Evolutionary conservation across 164 flowering plant species (phyloP), one percentile per base, ranked within the genome.

Genomic region (Paratinospora sagittata): DNA sequence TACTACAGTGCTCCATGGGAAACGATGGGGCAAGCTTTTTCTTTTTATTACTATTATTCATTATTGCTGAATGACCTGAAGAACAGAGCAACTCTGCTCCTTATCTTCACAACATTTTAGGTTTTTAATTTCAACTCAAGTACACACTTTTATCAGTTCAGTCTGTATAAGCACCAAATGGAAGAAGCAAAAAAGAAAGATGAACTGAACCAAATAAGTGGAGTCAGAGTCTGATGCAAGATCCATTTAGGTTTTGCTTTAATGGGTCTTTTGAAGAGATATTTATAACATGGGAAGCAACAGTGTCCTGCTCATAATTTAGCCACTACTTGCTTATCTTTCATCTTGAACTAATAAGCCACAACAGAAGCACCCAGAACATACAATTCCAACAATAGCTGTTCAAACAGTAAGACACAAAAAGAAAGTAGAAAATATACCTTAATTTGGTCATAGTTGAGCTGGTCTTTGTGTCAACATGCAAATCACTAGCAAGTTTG

Each of bases 161-260:
- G 61, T 30, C 34, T 55, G 61, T 55, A 17, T 43, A 55, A 21
- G 24, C 61, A 52, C 61, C 61, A 55, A 55, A 43, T 43, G 14
- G 13, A 43, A 43, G 14, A 43, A 30, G 1, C 1, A 30, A 43
- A 43, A 43, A 9, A 43, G 7, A 14, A 43, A 43, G 47, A 14
- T 43, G 47, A 43, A 39, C 39, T 36, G 39, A 39, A 43, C 47
- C 47, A 11, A 43, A 43, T 43, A 7, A 55, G 61, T 55, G 61
- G 61, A 55, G 21, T 55, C 61, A 55, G 61, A 55, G 24, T 55
- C 61, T 55, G 61, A 55, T 55, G 61, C 61, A 55, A 17, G 24
- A 55, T 55, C 61, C 61, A 19, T 55, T 8, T 16, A n/a, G n/a
- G 61, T 21, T 19, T 8, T 55, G 61, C 34, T 30, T 52, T 17